Base-by-base conservation (phyloP, 2,329 filamentous ascomycete genomes). In the Fusarium anthophilum region DNA sequence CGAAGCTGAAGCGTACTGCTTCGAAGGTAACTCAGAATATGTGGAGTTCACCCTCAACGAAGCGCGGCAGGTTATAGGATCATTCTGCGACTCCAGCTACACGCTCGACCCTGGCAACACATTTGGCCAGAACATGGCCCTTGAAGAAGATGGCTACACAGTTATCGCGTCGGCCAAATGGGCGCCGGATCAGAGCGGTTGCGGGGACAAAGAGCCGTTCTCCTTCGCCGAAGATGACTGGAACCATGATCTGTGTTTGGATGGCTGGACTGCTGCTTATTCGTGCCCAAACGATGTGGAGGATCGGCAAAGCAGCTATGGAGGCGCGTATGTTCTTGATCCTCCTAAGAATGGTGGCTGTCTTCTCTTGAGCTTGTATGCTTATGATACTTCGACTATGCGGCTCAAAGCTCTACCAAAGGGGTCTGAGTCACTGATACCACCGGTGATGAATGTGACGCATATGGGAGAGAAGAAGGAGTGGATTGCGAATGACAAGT, bases 301-400 rank as follows among this genome's bases (percentile, higher is more conserved):
- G 3, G 37, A 68, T 18, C 20, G 17, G 12, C n/a, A 63, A 18
- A 53, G 57, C 9, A 70, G 63, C 38, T 70, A 63, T 22, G 63
- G 67, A 20, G 63, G 67, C 1, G 67, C 51, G 1, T 67, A 66
- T 35, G 67, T 59, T 38, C 58, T 70, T 39, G 45, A 70, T 20
- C 53, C 58, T 30, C 63, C 66, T 2, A 10, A 58, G 11, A 58
- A 41, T 1, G 67, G 63, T 8, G 63, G 67, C 11, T 70, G 67
- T 30, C 32, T 70, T 68, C 53, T 68, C 39, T 59, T 70, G 20
- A 63, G 41, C 63, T 26, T 70, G 37, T 67, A 54, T 59, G 67
- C 63, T 22, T 68, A 70, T 13, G 57, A 54, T 7, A 67, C 63
- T 1, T 63, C 67, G 20, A 24, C 47, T 6, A 47, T 58, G 39